Evolutionary conservation across 352 stramenopile species (phyloP).

Genomic region (Pilasporangium apinafurcum): DNA sequence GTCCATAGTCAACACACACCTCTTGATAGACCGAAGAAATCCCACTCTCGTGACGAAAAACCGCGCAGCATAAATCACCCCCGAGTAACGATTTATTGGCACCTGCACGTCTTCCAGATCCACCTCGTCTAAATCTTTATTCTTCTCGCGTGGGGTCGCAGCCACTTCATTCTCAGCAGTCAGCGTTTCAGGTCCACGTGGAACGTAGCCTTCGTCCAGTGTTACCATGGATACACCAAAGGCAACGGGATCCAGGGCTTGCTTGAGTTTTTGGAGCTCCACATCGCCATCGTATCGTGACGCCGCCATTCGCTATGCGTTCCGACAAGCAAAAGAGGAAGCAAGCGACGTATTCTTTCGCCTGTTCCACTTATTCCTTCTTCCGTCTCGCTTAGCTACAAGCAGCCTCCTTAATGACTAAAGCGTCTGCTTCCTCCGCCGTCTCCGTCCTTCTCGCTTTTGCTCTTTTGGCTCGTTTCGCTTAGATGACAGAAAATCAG

Average conservation of each 20-base stretch:
- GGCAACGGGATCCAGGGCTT: slow-evolving; percentile 45
- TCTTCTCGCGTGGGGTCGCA: slow-evolving; percentile 4
- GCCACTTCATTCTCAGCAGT: slow-evolving; percentile 39
- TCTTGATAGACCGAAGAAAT: slow-evolving; percentile 70
- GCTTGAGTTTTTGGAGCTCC: slow-evolving; percentile 66
- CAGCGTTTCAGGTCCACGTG: slow-evolving; percentile 57
- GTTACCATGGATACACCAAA: slow-evolving; percentile 43
- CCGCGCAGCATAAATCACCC: slow-evolving; percentile 77
- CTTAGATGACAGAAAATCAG: slow-evolving; percentile 5
- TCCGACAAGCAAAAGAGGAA: too few species aligned
- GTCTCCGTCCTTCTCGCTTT: too few species aligned
- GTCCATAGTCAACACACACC: slow-evolving; percentile 19
- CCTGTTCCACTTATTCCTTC: too few species aligned
- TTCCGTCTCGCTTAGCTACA: too few species aligned
- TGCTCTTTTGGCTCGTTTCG: too few species aligned
- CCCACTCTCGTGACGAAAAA: slow-evolving; percentile 84
- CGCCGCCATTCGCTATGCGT: slow-evolving; percentile 24
- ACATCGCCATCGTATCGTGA: slow-evolving; percentile 13
- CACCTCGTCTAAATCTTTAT: slow-evolving; percentile 32
- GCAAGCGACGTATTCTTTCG: too few species aligned
- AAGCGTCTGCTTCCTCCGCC: too few species aligned
- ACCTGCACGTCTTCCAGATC: slow-evolving; percentile 36
- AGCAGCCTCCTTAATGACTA: too few species aligned
- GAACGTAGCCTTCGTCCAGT: slow-evolving; percentile 59
- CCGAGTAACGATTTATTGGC: slow-evolving; percentile 61